Base-by-base conservation (phyloP, 2,329 filamentous ascomycete genomes). In the Beauveria sp. region DNA sequence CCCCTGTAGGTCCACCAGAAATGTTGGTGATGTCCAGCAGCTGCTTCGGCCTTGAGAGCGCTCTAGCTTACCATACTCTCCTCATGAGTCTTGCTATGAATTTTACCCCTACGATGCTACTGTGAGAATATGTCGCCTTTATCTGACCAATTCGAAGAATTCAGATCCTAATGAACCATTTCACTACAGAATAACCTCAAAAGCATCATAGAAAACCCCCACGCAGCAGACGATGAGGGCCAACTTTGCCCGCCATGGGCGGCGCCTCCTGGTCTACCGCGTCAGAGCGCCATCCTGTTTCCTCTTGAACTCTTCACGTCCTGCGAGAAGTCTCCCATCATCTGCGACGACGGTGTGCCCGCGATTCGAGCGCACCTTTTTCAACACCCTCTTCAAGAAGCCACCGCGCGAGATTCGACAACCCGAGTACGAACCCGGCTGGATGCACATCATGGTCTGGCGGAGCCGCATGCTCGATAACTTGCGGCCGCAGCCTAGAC, bases 371-470 rank as follows among this genome's bases (percentile, higher is more conserved):
- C 67, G 76, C 54, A 80, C 81, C 3, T 85, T 92, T 62, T 80
- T 92, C 67, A 68, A 71, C 43, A 80, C 80, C 28, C 76, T 91
- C 52, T 82, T 89, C 66, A 71, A 79, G 64, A 84, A 85, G 67
- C 76, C 84, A 3, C 80, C 84, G 20, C 79, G 84, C 62, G 76
- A 82, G 61, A 73, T 86, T 48, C 87, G 85, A 70, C 79, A 84
- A 24, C 79, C 86, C 55, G 80, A 86, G 67, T 77, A 86, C 63
- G 89, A 86, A 68, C 88, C 84, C 0, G 92, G 91, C 58, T 83
- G 92, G 68, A 84, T 85, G 65, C 82, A 81, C 18, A 84, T 96
- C 76, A 82, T 89, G 67, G 82, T 89, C 62, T 82, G 91, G 71
- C 78, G 83, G 57, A 83, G 84, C 66, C 82, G 84, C 63, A 76